phyloP scores from a whole-genome alignment of 306 rosid genomes.

The Trifolium fragiferum region DNA sequence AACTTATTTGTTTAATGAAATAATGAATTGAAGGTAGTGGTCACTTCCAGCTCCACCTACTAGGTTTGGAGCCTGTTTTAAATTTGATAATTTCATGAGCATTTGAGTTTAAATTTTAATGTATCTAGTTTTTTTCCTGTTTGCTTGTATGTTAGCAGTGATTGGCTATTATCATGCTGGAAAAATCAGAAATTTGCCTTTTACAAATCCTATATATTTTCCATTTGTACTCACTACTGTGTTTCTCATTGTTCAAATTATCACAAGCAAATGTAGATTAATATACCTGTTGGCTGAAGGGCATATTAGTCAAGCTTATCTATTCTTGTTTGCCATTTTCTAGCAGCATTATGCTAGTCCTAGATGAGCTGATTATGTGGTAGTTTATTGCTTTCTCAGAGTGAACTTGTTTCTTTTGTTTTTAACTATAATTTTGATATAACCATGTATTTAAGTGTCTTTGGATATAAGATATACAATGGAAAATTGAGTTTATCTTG shows the following conservation, averaged over 20 bases:
- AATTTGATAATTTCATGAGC: not conserved
- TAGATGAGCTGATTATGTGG: slow-evolving; percentile 11
- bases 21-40: slow-evolving; percentile 8
- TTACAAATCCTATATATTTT: not conserved
- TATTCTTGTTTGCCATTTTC: slow-evolving; percentile 19
- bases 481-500: not conserved
- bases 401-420: slow-evolving; percentile 1
- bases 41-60: not conserved
- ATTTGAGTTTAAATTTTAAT: not conserved
- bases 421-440: not conserved
- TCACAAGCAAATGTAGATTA: slow-evolving; percentile 1
- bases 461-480: not conserved
- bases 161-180: not conserved
- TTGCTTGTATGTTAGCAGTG: not conserved
- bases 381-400: not conserved
- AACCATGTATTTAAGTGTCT: not conserved
- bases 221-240: not conserved
- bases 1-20: not conserved
- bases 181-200: not conserved
- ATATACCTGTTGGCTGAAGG: slow-evolving; percentile 2
- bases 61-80: not conserved
- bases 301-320: not conserved
- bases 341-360: not conserved
- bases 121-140: not conserved
- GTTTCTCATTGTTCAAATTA: slow-evolving; percentile 20